Evolutionary conservation across 495 filamentous ascomycete species (phyloP).

Genomic region (Daldinia grandis): DNA sequence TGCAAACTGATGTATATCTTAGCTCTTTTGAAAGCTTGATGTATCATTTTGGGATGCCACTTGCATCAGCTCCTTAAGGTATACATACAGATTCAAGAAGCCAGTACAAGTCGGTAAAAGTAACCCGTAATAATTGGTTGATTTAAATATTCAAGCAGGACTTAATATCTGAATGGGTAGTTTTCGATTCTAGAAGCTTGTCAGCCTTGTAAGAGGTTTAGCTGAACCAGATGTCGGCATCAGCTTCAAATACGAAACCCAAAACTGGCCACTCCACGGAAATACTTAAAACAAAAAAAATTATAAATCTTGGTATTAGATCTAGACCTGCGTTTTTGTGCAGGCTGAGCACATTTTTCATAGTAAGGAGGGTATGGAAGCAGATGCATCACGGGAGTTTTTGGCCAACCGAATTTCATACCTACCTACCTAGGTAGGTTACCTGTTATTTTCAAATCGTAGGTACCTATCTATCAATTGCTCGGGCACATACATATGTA

Average conservation of each 20-base stretch:
- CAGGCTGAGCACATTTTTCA: slow-evolving; percentile 15
- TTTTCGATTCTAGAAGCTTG: too few relatives aligned
- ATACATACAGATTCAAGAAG: too few relatives aligned
- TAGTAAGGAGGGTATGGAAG: slow-evolving; percentile 17
- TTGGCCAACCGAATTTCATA: slow-evolving; percentile 27
- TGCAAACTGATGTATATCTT: background rate
- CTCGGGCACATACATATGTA: background rate
- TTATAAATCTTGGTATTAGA: slow-evolving; percentile 35
- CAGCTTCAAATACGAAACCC: background rate
- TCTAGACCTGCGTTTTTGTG: slow-evolving; percentile 36
- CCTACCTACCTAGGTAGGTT: too few relatives aligned
- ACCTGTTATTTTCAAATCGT: too few relatives aligned
- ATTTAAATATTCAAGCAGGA: background rate
- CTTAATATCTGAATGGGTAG: background rate
- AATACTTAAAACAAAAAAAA: background rate
- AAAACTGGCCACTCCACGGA: too few relatives aligned
- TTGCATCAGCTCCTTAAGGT: too few relatives aligned
- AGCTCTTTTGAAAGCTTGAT: background rate
- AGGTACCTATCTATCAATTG: background rate
- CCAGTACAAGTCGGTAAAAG: too few relatives aligned
- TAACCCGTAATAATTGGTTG: background rate
- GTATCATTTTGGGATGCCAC: background rate
- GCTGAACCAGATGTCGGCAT: background rate
- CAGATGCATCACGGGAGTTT: slow-evolving; percentile 16
- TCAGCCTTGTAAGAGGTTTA: background rate